Evolutionary conservation across 2,329 filamentous ascomycete genomes (phyloP).

Genomic region (Colletotrichum sp.): DNA sequence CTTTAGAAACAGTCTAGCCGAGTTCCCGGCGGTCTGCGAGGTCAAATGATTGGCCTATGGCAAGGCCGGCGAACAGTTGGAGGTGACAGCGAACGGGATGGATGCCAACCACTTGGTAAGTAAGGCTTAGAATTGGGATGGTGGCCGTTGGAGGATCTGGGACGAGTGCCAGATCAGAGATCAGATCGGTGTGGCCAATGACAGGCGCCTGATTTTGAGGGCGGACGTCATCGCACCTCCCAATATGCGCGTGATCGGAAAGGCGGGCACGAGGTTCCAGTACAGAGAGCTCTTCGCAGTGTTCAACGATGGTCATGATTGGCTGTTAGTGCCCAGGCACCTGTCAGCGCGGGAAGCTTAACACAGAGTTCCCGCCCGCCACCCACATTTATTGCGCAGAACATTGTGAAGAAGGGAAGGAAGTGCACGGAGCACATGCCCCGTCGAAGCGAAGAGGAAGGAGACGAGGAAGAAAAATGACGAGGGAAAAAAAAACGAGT

Average conservation of each 20-base stretch:
- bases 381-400: not conserved
- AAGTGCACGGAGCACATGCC: not conserved
- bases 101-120: not conserved
- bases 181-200: constrained; percentile 10
- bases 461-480: not conserved
- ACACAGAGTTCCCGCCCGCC: not conserved
- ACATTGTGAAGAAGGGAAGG: not conserved
- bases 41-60: not conserved
- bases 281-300: not conserved
- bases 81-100: not conserved
- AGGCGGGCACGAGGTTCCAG: not conserved
- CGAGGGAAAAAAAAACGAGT: not conserved
- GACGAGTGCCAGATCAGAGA: constrained; percentile 13
- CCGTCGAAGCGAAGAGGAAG: not conserved
- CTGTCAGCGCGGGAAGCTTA: constrained; percentile 3
- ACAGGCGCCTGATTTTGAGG: not conserved
- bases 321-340: constrained; percentile 1
- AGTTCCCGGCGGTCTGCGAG: not conserved
- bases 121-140: not conserved
- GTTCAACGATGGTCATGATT: not conserved
- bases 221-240: not conserved
- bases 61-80: not conserved
- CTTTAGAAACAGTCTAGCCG: not conserved
- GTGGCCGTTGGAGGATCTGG: constrained; percentile 7
- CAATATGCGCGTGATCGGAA: constrained; percentile 1